phyloP scores from a whole-genome alignment of 192 early-diverging fungal genomes.

The Globomyces pollinis-pini region DNA sequence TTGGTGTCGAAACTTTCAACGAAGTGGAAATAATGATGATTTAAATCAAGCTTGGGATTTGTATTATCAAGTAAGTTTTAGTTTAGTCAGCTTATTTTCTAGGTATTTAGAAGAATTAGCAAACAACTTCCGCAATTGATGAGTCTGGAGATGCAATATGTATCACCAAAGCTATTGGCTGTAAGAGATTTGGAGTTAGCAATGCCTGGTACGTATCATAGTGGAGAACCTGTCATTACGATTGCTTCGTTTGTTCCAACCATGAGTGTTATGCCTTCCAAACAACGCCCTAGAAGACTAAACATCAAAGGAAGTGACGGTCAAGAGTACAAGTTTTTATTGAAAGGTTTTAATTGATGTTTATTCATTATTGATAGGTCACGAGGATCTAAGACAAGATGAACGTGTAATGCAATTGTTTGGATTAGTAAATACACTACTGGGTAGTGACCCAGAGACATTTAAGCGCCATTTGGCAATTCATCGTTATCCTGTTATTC shows the following conservation, averaged over 20 bases:
- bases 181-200: conserved; percentile 81
- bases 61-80: conserved; percentile 72
- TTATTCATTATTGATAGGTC: too few relatives aligned
- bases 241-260: conserved; percentile 80
- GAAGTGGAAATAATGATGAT: conserved; percentile 68
- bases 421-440: conserved; percentile 88
- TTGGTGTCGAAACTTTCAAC: conserved; percentile 69
- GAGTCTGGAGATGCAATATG: conserved; percentile 78
- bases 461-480: conserved; percentile 87
- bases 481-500: conserved; percentile 82
- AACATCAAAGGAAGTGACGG: conserved; percentile 85
- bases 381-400: conserved; percentile 96
- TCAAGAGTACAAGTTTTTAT: conserved; percentile 76
- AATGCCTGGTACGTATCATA: conserved; percentile 83
- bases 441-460: conserved; percentile 74
- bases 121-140: conserved; percentile 76
- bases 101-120: conserved; percentile 70
- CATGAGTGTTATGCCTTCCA: conserved; percentile 80
- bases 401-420: conserved; percentile 99
- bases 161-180: conserved; percentile 78
- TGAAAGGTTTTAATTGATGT: too few relatives aligned
- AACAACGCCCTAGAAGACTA: conserved; percentile 83
- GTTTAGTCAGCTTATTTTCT: too few relatives aligned
- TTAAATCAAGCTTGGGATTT: conserved; percentile 92
- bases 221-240: conserved; percentile 73